Conservation (phyloP, 75 land plant genomes). For the Gnetum montanum region DNA sequence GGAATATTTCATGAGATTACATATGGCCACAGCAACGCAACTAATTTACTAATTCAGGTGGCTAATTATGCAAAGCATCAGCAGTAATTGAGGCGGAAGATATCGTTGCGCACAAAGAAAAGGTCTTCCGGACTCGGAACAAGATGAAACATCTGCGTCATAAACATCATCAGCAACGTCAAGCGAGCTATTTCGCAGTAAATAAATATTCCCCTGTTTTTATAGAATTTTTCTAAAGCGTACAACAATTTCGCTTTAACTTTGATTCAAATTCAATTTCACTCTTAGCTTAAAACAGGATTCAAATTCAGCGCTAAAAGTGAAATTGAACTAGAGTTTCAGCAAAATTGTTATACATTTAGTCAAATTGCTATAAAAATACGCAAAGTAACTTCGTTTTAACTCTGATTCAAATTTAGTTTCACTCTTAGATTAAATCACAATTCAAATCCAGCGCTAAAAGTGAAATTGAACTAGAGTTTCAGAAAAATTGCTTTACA, state of each 20-base stretch:
- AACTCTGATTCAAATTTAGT: not conserved
- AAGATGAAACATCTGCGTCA: conserved; percentile 73
- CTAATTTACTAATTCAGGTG: too few species aligned
- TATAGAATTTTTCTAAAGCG: not conserved
- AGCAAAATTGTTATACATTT: not conserved
- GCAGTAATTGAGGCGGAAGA: conserved; percentile 73
- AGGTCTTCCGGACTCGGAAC: conserved; percentile 62
- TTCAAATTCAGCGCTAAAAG: not conserved
- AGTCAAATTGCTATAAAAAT: too few species aligned
- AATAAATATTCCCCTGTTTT: not conserved
- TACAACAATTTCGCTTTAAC: not conserved
- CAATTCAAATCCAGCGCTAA: not conserved
- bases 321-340: not conserved
- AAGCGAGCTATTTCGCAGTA: not conserved
- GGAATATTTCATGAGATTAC: too few species aligned
- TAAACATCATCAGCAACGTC: not conserved
- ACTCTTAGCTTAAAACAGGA: not conserved
- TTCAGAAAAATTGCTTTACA: not conserved
- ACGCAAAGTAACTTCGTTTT: too few species aligned
- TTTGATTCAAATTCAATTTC: not conserved
- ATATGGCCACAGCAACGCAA: too few species aligned
- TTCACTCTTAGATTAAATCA: not conserved
- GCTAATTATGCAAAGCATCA: too few species aligned
- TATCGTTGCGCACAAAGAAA: conserved; percentile 72
- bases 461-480: not conserved